phyloP scores from a whole-genome alignment of 176 grass and related monocot species.

The Avena atlantica region DNA sequence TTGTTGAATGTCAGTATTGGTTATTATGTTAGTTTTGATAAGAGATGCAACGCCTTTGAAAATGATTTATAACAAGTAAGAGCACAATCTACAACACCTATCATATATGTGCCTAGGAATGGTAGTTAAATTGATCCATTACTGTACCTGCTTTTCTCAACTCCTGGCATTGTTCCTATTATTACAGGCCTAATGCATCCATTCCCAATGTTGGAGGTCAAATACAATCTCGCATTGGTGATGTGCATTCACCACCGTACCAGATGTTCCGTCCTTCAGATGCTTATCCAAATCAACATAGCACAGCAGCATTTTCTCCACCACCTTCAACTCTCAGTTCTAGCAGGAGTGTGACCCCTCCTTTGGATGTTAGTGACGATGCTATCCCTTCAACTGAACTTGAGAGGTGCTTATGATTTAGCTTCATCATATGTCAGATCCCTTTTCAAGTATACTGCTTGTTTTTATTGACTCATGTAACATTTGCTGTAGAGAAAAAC shows the following conservation, averaged over 20 bases:
- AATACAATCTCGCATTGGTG: conserved; percentile 45
- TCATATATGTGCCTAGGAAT: conserved; percentile 1
- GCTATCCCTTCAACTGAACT: conserved; percentile 49
- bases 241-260: conserved; percentile 37
- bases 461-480: conserved; percentile 42
- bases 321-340: conserved; percentile 41
- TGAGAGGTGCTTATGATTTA: conserved; percentile 55
- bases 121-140: conserved; percentile 12
- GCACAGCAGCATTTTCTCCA: conserved; percentile 46
- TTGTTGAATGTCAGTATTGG: conserved; percentile 41
- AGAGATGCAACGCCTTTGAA: conserved; percentile 7
- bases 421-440: conserved; percentile 21
- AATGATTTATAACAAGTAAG: neutral
- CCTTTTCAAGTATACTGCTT: neutral
- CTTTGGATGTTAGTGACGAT: conserved; percentile 42
- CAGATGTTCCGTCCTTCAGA: conserved; percentile 31
- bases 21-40: conserved; percentile 22
- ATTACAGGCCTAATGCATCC: conserved; percentile 57
- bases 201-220: conserved; percentile 47
- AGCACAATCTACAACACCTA: neutral
- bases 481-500: conserved; percentile 67
- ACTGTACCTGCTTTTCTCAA: conserved; percentile 20
- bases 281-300: conserved; percentile 43
- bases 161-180: conserved; percentile 6
- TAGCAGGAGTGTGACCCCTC: conserved; percentile 32